Conservation (phyloP, 1,139 yeast genomes). For the Sugiyamaella novakii region DNA sequence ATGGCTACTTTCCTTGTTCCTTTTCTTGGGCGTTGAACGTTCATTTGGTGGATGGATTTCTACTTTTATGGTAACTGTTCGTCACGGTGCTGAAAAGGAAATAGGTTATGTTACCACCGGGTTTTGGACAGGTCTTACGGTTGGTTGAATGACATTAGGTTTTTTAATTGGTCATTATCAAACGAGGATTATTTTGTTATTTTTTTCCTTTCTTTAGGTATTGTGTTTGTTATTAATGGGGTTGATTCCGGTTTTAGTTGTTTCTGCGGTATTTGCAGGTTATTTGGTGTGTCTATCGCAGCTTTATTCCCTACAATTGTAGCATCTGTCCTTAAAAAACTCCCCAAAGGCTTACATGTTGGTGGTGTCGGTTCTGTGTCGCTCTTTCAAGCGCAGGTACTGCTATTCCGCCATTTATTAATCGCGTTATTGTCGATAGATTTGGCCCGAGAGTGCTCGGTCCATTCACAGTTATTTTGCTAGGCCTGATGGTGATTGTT, state of each 20-base stretch:
- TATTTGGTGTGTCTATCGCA: constrained; percentile 69
- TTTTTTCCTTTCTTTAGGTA: constrained; percentile 27
- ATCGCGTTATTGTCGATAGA: constrained; percentile 34
- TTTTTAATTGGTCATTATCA: constrained; percentile 36
- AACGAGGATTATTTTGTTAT: constrained; percentile 30
- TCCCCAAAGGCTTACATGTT: constrained; percentile 63
- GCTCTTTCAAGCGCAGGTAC: constrained; percentile 81
- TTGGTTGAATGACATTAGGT: constrained; percentile 56
- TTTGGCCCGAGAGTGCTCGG: constrained; percentile 24
- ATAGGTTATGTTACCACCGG: constrained; percentile 71
- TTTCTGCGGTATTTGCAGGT: constrained; percentile 43
- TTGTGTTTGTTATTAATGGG: constrained; percentile 32
- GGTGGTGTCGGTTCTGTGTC: constrained; percentile 73
- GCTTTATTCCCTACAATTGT: constrained; percentile 79
- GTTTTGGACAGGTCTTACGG: constrained; percentile 68
- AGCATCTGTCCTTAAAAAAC: constrained; percentile 58
- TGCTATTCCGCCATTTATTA: constrained; percentile 46
- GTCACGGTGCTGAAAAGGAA: constrained; percentile 49
- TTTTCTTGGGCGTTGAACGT: constrained; percentile 70
- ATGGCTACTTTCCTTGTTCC: constrained; percentile 59
- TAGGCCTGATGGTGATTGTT: constrained; percentile 19
- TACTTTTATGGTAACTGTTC: constrained; percentile 58
- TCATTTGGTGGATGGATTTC: constrained; percentile 72
- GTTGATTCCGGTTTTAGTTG: constrained; percentile 30
- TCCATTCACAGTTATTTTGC: constrained; percentile 20